Conservation (phyloP, 345 rosid genomes). For the Barbarea vulgaris region DNA sequence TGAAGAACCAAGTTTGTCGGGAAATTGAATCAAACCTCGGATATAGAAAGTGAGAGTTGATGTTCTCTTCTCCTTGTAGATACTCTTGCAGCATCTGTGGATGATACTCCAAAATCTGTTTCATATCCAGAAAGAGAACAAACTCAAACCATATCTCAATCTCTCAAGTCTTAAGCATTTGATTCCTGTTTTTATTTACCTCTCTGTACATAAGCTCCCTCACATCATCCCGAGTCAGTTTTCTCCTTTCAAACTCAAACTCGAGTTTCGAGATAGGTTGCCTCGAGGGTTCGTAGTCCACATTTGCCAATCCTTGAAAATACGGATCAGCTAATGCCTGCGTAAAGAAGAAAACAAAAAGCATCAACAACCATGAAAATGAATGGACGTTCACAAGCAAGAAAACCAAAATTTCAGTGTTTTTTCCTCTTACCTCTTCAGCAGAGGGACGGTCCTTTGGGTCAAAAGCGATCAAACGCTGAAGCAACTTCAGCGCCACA, state of each 20-base stretch:
- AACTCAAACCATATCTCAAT: slow-evolving; percentile 12
- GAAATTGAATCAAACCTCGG: slow-evolving; percentile 61
- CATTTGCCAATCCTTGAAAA: slow-evolving; percentile 75
- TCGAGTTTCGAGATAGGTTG: slow-evolving; percentile 84
- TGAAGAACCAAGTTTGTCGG: neutral
- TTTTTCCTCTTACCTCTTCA: slow-evolving; percentile 64
- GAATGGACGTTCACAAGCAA: neutral
- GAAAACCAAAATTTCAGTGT: neutral
- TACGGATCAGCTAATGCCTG: slow-evolving; percentile 95
- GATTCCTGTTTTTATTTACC: slow-evolving; percentile 46
- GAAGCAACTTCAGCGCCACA: slow-evolving; percentile 71
- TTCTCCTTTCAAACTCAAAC: slow-evolving; percentile 91
- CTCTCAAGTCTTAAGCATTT: slow-evolving; percentile 14
- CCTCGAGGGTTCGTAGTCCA: slow-evolving; percentile 72
- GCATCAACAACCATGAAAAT: slow-evolving; percentile 8
- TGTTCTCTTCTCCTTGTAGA: slow-evolving; percentile 72
- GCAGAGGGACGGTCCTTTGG: slow-evolving; percentile 95
- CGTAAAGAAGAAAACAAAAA: slow-evolving; percentile 25
- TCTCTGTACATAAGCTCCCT: slow-evolving; percentile 94
- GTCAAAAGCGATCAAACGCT: slow-evolving; percentile 90
- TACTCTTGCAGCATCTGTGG: slow-evolving; percentile 76
- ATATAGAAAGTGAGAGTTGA: slow-evolving; percentile 72
- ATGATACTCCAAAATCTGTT: slow-evolving; percentile 92
- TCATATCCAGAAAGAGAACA: slow-evolving; percentile 16
- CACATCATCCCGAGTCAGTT: slow-evolving; percentile 75